phyloP scores from a whole-genome alignment of 2,329 filamentous ascomycete species.

The Ceratocystis cacaofunesta region DNA sequence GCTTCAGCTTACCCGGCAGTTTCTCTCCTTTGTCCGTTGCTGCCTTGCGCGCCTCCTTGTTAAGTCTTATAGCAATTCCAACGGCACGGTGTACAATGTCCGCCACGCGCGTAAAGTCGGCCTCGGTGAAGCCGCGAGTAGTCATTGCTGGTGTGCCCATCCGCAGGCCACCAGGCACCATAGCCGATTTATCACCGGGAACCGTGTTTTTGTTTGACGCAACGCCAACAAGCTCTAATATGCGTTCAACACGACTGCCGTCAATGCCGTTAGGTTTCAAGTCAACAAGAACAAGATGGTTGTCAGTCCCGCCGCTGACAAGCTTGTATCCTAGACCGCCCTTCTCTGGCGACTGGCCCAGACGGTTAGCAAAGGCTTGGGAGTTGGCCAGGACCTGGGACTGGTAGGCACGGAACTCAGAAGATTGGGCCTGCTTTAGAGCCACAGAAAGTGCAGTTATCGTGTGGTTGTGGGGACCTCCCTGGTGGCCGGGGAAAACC shows the following conservation, averaged over 20 bases:
- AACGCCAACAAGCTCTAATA: slow-evolving; percentile 83
- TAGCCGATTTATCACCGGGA: slow-evolving; percentile 81
- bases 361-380: slow-evolving; percentile 61
- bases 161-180: slow-evolving; percentile 82
- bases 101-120: slow-evolving; percentile 76
- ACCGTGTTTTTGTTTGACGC: slow-evolving; percentile 99
- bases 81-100: slow-evolving; percentile 77
- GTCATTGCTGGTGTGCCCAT: slow-evolving; percentile 98
- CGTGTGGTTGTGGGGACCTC: slow-evolving; percentile 96
- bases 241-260: slow-evolving; percentile 74
- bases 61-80: slow-evolving; percentile 59
- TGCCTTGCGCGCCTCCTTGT: slow-evolving; percentile 56
- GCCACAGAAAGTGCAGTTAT: slow-evolving; percentile 92
- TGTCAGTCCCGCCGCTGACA: slow-evolving; percentile 89
- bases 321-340: slow-evolving; percentile 73
- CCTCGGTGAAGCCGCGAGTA: slow-evolving; percentile 75
- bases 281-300: slow-evolving; percentile 87
- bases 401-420: slow-evolving; percentile 89
- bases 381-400: slow-evolving; percentile 80
- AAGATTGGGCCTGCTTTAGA: slow-evolving; percentile 77
- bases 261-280: slow-evolving; percentile 80
- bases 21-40: slow-evolving; percentile 53
- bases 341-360: slow-evolving; percentile 54
- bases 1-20: slow-evolving; percentile 47
- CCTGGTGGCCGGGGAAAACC: slow-evolving; percentile 96